phyloP scores from a whole-genome alignment of 192 early-diverging fungal genomes.

The Podila epigama region DNA sequence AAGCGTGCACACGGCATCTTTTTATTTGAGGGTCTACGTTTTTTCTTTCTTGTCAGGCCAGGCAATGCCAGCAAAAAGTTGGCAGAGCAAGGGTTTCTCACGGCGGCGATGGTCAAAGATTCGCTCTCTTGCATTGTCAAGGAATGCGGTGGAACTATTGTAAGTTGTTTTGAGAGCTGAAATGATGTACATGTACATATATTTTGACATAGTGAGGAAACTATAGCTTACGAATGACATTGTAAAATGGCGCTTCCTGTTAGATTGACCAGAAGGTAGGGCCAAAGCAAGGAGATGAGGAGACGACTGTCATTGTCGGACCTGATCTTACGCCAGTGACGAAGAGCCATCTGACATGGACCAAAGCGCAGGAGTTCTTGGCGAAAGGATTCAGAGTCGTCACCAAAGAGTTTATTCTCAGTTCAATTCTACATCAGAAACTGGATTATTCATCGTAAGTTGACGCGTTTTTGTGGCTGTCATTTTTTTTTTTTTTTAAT shows the following conservation, averaged over 20 bases:
- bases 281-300: background rate
- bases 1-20: background rate
- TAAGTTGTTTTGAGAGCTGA: background rate
- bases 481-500: background rate
- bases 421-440: slow-evolving; percentile 5
- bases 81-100: background rate
- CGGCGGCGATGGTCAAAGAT: background rate
- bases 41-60: slow-evolving; percentile 4
- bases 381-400: slow-evolving; percentile 3
- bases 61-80: background rate
- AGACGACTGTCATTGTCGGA: slow-evolving; percentile 8
- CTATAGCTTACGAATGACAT: background rate
- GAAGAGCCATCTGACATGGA: background rate
- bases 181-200: background rate
- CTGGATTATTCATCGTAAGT: slow-evolving; percentile 2
- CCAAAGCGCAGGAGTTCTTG: background rate
- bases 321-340: background rate
- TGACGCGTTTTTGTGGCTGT: background rate
- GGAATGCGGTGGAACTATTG: slow-evolving; percentile 22
- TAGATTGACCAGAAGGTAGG: slow-evolving; percentile 3
- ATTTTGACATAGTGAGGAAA: too few species aligned
- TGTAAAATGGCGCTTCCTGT: too few species aligned
- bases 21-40: slow-evolving; percentile 4
- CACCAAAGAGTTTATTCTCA: slow-evolving; percentile 17
- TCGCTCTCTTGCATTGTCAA: background rate